phyloP scores from a whole-genome alignment of 192 early-diverging fungal species.

The Phycomyces nitens region DNA sequence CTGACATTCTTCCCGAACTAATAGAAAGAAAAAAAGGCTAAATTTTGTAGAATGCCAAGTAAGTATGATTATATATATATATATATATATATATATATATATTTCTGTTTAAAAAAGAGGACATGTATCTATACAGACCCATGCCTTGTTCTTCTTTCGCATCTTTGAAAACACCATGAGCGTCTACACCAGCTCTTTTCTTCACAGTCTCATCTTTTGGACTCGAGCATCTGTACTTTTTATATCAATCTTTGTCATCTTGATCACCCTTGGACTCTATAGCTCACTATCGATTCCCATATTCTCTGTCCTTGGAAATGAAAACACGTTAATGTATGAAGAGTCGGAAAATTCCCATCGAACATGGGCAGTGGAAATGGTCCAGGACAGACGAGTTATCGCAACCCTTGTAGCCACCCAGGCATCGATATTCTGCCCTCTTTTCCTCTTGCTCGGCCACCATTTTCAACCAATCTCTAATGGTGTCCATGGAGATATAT shows the following conservation, averaged over 20 bases:
- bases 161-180: not conserved
- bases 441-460: conserved; percentile 12
- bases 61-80: too few relatives aligned
- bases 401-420: conserved; percentile 25
- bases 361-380: conserved; percentile 3
- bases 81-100: too few relatives aligned
- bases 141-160: not conserved
- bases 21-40: too few relatives aligned
- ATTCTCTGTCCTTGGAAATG: conserved; percentile 5
- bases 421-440: conserved; percentile 27
- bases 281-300: conserved; percentile 6
- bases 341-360: not conserved
- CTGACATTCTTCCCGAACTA: too few relatives aligned
- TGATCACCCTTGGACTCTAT: conserved; percentile 10
- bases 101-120: too few relatives aligned
- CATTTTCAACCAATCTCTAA: not conserved
- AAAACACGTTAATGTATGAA: not conserved
- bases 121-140: not conserved
- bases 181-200: not conserved
- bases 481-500: not conserved
- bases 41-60: too few relatives aligned
- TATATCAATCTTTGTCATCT: conserved; percentile 4
- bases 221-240: conserved; percentile 1
- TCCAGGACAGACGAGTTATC: conserved; percentile 26
- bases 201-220: conserved; percentile 8